Evolutionary conservation across 805 yeast genomes (phyloP).

Genomic region (Wickerhamiella allomyrinae): DNA sequence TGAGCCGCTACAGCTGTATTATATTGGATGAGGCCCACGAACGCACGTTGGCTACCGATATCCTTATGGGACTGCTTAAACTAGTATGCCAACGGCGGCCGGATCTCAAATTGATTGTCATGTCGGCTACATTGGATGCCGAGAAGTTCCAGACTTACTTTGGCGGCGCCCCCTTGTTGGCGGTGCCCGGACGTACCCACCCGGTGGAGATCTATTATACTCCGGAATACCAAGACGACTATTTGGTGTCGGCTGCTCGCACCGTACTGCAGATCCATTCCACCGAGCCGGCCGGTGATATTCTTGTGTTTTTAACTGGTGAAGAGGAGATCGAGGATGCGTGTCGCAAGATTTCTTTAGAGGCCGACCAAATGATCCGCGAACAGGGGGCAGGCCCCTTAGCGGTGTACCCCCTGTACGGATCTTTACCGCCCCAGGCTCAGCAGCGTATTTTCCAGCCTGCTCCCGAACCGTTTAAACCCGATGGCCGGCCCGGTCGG

Average conservation of each 20-base stretch:
- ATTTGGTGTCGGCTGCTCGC: constrained; percentile 85
- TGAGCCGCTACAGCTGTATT: constrained; percentile 70
- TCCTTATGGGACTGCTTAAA: constrained; percentile 85
- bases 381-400: constrained; percentile 80
- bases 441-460: constrained; percentile 89
- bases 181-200: constrained; percentile 96
- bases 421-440: constrained; percentile 90
- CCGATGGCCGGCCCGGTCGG: constrained; percentile 84
- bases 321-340: constrained; percentile 98
- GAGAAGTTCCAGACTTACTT: constrained; percentile 87
- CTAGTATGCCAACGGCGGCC: constrained; percentile 67
- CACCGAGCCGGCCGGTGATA: constrained; percentile 45
- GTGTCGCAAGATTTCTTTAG: constrained; percentile 71
- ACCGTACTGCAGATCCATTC: constrained; percentile 95
- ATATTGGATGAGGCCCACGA: constrained; percentile 97
- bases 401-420: constrained; percentile 83
- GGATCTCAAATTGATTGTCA: constrained; percentile 79
- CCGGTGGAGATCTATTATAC: constrained; percentile 96
- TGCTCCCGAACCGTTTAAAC: constrained; percentile 61
- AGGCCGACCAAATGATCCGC: constrained; percentile 75
- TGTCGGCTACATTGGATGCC: constrained; percentile 97
- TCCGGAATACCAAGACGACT: constrained; percentile 91
- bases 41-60: constrained; percentile 92
- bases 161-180: constrained; percentile 80
- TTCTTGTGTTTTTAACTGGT: constrained; percentile 78